phyloP scores from a whole-genome alignment of 148 eudicot genomes.

The Silene conica region DNA sequence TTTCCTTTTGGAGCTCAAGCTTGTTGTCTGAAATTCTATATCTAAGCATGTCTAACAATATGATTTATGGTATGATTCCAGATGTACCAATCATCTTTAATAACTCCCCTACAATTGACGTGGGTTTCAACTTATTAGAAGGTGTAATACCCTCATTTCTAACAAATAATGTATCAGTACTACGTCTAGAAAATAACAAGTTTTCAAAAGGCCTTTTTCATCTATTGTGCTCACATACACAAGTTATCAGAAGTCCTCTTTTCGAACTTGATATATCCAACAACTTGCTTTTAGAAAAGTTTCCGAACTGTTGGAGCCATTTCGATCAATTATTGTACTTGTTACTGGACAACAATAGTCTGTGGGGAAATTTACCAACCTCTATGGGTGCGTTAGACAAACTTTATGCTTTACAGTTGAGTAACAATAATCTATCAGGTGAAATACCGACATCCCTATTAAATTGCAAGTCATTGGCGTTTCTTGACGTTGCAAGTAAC shows the following conservation, averaged over 20 bases:
- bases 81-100: no score
- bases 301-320: no score
- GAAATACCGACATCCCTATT: not conserved
- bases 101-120: no score
- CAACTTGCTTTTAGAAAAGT: no score
- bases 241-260: no score
- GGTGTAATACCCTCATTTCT: no score
- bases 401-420: not conserved
- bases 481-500: slow-evolving; percentile 8
- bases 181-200: not conserved
- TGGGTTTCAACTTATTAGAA: no score
- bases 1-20: not conserved
- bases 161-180: no score
- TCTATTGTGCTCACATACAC: no score
- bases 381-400: slow-evolving; percentile 3
- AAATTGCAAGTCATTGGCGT: slow-evolving; percentile 11
- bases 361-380: not conserved
- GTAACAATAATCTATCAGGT: no score
- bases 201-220: not conserved
- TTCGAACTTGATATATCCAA: no score
- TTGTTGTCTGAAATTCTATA: not conserved
- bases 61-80: slow-evolving; percentile 19
- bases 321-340: not conserved
- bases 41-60: slow-evolving; percentile 19
- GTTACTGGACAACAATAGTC: not conserved